Percentiles rank a stretch among this genome's conserved stretches.
Evolutionary conservation across 2,329 filamentous ascomycete species (phyloP).

Genomic region (Capronia americana): DNA sequence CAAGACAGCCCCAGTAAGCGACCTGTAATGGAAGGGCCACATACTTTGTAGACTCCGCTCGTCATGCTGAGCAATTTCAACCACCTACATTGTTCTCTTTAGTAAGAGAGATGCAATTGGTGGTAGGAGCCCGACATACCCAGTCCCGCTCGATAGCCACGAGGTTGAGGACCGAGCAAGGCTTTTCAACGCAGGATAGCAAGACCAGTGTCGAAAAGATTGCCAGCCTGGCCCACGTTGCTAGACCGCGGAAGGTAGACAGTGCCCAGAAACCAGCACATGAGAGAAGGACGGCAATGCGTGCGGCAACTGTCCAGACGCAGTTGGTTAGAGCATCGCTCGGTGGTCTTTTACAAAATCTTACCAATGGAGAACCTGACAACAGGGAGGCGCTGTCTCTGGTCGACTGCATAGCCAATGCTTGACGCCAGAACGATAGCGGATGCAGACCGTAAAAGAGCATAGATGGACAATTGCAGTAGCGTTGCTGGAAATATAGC

Average conservation of each 20-base stretch:
- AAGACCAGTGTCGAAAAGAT: constrained; percentile 43
- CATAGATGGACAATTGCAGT: constrained; percentile 72
- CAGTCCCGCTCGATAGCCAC: constrained; percentile 76
- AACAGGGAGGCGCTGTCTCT: constrained; percentile 56
- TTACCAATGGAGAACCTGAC: constrained; percentile 56
- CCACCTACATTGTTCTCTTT: constrained; percentile 36
- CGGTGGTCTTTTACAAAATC: not conserved
- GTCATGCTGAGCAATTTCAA: constrained; percentile 29
- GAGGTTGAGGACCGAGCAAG: constrained; percentile 68
- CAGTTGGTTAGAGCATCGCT: not conserved
- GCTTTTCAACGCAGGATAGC: constrained; percentile 71
- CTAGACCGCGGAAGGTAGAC: not conserved
- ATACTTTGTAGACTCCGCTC: constrained; percentile 36
- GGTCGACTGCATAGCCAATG: constrained; percentile 67
- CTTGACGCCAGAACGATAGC: constrained; percentile 65
- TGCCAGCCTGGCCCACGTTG: not conserved
- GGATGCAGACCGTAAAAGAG: constrained; percentile 63
- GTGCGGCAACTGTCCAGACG: constrained; percentile 41
- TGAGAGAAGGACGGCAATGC: constrained; percentile 27
- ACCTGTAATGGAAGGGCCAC: not conserved
- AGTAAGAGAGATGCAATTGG: not conserved
- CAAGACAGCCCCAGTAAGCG: not conserved
- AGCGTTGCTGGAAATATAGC: constrained; percentile 65
- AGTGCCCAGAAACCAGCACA: constrained; percentile 27
- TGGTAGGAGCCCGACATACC: constrained; percentile 41